phyloP scores from a whole-genome alignment of 2,329 filamentous ascomycete genomes.

The Pseudocercospora ulei region DNA sequence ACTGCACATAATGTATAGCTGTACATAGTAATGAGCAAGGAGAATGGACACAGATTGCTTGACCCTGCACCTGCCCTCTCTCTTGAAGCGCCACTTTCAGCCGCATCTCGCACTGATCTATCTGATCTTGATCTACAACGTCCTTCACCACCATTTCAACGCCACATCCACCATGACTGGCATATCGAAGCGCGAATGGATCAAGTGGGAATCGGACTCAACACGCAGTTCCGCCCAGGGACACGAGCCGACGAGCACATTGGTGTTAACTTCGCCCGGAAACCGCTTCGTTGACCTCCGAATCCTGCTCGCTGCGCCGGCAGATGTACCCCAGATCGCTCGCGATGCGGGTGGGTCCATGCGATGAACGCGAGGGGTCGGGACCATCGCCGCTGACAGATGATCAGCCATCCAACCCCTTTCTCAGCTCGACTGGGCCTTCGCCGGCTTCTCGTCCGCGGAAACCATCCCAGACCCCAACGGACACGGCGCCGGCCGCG shows the following conservation, averaged over 20 bases:
- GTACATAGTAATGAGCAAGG: conserved; percentile 5
- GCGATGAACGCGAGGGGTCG: no score
- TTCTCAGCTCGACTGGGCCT: conserved; percentile 53
- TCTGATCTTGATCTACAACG: conserved; percentile 1
- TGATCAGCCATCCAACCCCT: conserved; percentile 28
- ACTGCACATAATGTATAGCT: conserved; percentile 10
- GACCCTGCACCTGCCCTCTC: conserved; percentile 5
- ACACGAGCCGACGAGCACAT: conserved; percentile 54
- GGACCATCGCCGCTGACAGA: no score
- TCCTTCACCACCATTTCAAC: neutral
- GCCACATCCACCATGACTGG: conserved; percentile 24
- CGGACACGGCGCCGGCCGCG: neutral
- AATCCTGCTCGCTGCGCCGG: conserved; percentile 36
- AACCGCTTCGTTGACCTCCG: conserved; percentile 55
- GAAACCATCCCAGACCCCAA: conserved; percentile 16
- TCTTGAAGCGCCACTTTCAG: conserved; percentile 1
- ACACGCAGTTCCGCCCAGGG: conserved; percentile 22
- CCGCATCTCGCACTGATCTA: conserved; percentile 1
- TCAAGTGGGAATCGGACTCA: conserved; percentile 48
- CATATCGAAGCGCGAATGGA: conserved; percentile 51
- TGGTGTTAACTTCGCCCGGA: conserved; percentile 53
- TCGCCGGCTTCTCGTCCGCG: conserved; percentile 48
- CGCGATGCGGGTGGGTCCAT: conserved; percentile 6
- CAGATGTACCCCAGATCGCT: conserved; percentile 7
- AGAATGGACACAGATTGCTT: conserved; percentile 6